These are phyloP conservation scores for Diaporthe humulicola DNA, from an alignment of 2,329 filamentous ascomycete species.

Conservation along the genomic window DNA sequence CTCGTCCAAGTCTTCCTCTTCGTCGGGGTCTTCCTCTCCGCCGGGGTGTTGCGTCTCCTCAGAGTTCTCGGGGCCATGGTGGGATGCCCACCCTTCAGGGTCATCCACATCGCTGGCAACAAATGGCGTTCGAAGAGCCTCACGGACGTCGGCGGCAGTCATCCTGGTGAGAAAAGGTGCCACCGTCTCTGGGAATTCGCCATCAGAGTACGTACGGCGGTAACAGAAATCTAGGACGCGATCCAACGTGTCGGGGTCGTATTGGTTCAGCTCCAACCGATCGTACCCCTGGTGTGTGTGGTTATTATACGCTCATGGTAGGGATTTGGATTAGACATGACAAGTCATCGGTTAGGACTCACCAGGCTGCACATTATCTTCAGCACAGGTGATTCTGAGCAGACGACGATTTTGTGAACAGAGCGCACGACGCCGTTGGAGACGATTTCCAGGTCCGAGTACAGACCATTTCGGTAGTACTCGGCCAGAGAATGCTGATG, in stretches of 20 bases:
- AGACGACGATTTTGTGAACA: neutral
- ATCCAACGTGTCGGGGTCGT: neutral
- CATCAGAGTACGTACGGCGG: neutral
- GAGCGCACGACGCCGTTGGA: neutral
- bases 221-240: neutral
- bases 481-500: neutral
- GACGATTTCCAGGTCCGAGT: neutral
- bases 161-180: neutral
- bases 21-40: too few species aligned
- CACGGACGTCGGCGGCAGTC: neutral
- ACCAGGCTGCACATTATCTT: neutral
- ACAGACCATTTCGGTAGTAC: neutral
- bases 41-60: neutral
- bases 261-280: neutral
- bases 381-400: neutral
- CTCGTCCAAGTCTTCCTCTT: too few species aligned
- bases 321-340: rapidly evolving
- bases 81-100: neutral
- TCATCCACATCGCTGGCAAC: neutral
- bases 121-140: neutral
- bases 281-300: neutral
- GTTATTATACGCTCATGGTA: neutral
- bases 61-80: too few species aligned
- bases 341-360: neutral
- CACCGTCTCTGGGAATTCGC: neutral